Conservation (phyloP, 2,329 filamentous ascomycete species). For the Diaporthe sp. region DNA sequence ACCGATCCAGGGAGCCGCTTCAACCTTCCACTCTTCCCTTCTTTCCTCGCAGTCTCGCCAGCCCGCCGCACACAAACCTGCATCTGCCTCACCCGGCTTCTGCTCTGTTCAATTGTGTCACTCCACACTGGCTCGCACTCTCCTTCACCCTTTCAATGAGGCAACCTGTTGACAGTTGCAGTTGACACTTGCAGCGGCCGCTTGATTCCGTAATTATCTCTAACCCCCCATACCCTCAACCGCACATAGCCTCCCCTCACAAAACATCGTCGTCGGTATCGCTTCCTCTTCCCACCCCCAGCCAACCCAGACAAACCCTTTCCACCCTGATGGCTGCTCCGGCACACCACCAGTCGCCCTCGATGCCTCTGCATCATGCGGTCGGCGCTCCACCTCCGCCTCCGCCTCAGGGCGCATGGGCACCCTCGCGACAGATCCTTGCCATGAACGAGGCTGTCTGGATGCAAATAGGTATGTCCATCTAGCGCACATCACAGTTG, state of each 20-base stretch:
- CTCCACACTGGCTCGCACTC: conserved; percentile 9
- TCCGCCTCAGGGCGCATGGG: conserved; percentile 68
- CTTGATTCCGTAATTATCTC: conserved; percentile 23
- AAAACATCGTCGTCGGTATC: conserved; percentile 8
- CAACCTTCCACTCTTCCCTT: conserved; percentile 40
- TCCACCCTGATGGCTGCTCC: conserved; percentile 74
- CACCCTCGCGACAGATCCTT: conserved; percentile 81
- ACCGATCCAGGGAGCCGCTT: conserved; percentile 42
- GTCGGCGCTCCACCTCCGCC: conserved; percentile 72
- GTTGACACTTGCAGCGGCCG: conserved; percentile 21
- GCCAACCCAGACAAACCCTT: conserved; percentile 26
- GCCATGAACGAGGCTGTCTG: conserved; percentile 89
- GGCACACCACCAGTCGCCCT: conserved; percentile 79
- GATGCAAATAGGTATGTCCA: conserved; percentile 87
- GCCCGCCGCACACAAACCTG: conserved; percentile 27
- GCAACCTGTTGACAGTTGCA: conserved; percentile 23
- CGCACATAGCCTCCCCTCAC: background rate
- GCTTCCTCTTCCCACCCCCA: conserved; percentile 18
- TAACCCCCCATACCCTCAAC: background rate
- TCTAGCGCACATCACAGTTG: conserved; percentile 27
- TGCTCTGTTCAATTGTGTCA: conserved; percentile 29
- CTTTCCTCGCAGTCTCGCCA: conserved; percentile 32
- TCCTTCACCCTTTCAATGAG: conserved; percentile 28
- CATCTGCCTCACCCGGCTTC: conserved; percentile 12
- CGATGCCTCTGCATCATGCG: conserved; percentile 75